Evolutionary conservation across 2,329 filamentous ascomycete genomes (phyloP).

Genomic region (Dothideomycetes sp.): DNA sequence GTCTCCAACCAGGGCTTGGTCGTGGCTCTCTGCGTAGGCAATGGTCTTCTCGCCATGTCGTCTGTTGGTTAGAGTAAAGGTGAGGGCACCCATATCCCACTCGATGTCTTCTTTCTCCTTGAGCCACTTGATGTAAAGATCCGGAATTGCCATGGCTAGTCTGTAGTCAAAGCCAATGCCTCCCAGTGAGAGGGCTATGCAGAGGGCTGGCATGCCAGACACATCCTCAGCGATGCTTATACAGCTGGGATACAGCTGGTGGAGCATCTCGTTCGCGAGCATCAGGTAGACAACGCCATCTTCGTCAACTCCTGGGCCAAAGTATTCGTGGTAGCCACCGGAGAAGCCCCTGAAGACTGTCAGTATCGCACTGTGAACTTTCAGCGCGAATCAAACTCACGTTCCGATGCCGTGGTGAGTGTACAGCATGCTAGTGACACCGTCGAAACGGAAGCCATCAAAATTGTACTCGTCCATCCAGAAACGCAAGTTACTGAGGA

Average conservation of each 20-base stretch:
- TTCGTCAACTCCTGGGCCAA: conserved; percentile 77
- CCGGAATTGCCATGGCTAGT: conserved; percentile 92
- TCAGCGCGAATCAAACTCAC: conserved; percentile 50
- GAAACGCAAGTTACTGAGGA: conserved; percentile 89
- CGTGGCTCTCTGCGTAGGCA: conserved; percentile 92
- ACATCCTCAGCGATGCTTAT: conserved; percentile 97
- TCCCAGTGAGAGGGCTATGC: conserved; percentile 71
- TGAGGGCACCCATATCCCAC: conserved; percentile 81
- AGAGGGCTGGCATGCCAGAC: conserved; percentile 96
- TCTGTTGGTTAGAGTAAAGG: conserved; percentile 81
- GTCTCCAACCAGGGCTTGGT: conserved; percentile 94
- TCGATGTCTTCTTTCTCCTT: conserved; percentile 86
- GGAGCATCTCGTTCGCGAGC: conserved; percentile 92
- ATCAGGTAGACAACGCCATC: conserved; percentile 93
- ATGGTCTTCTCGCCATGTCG: conserved; percentile 97
- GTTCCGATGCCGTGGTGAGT: conserved; percentile 92
- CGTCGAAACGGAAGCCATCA: conserved; percentile 95
- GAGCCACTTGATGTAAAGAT: conserved; percentile 98
- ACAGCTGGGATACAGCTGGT: conserved; percentile 72
- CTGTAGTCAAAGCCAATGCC: conserved; percentile 96
- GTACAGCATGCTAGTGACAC: conserved; percentile 98
- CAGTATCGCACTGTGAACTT: too few species aligned
- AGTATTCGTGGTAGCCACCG: conserved; percentile 97
- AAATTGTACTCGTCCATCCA: conserved; percentile 99
- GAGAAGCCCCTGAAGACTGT: conserved; percentile 67